Evolutionary conservation across 257 asterid species (phyloP).

Genomic region (Vinca minor): DNA sequence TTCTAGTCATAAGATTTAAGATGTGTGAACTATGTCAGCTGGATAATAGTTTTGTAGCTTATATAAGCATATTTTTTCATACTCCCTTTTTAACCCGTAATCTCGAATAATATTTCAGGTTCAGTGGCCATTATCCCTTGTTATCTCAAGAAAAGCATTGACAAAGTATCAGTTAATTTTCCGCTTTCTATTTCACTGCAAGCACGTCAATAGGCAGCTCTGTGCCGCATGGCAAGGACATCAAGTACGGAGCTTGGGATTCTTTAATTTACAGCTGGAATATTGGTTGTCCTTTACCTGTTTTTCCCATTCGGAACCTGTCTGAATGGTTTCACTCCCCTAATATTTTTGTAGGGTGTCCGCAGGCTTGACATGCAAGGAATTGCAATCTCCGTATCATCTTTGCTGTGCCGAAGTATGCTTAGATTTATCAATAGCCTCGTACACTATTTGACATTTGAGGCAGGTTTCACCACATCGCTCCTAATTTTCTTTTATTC

Average conservation of each 20-base stretch:
- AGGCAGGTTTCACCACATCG: conserved; percentile 40
- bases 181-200: conserved; percentile 83
- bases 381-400: conserved; percentile 77
- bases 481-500: conserved; percentile 7
- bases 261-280: not conserved
- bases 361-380: conserved; percentile 94
- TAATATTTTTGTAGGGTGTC: conserved; percentile 57
- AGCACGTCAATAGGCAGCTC: conserved; percentile 93
- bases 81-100: not conserved
- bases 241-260: conserved; percentile 42
- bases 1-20: not conserved
- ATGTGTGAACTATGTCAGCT: not conserved
- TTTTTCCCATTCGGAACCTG: not conserved
- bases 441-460: conserved; percentile 87
- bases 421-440: conserved; percentile 91
- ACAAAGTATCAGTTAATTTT: conserved; percentile 88
- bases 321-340: not conserved
- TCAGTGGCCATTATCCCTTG: conserved; percentile 90
- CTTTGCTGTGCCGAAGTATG: conserved; percentile 93
- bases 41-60: not conserved
- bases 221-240: conserved; percentile 97
- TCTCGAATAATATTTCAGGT: too few species aligned
- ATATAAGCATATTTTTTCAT: not conserved
- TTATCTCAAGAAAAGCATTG: conserved; percentile 79
- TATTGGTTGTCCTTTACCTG: not conserved